phyloP scores from a whole-genome alignment of 257 asterid species.

The Linaria vulgaris region DNA sequence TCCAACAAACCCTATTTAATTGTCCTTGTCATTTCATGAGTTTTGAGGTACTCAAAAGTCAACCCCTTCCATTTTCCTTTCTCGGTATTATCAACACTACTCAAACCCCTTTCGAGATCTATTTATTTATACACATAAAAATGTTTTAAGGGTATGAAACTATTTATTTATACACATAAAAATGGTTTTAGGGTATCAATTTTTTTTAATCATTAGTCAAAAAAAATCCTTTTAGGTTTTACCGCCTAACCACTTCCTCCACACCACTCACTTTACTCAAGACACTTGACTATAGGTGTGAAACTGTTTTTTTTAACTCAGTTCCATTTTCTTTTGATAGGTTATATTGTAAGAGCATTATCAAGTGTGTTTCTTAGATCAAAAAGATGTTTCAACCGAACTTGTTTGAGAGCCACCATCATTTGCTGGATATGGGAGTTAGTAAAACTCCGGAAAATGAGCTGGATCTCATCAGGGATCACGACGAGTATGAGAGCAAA shows the following conservation, averaged over 20 bases:
- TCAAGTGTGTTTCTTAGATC: not conserved
- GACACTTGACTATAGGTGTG: no score
- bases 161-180: not conserved
- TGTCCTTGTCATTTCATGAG: slow-evolving; percentile 18
- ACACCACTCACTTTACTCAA: not conserved
- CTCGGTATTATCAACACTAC: slow-evolving; percentile 14
- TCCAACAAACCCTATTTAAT: slow-evolving; percentile 19
- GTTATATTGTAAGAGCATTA: slow-evolving; percentile 23
- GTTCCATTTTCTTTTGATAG: slow-evolving; percentile 10
- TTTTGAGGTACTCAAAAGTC: not conserved
- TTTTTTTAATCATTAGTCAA: not conserved
- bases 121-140: not conserved
- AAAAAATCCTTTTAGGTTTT: slow-evolving; percentile 14
- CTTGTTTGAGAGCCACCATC: slow-evolving; percentile 63
- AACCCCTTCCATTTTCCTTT: slow-evolving; percentile 14
- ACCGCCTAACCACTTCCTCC: not conserved
- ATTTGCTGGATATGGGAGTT: slow-evolving; percentile 54
- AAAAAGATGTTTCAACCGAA: slow-evolving; percentile 62
- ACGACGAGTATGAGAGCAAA: slow-evolving; percentile 63
- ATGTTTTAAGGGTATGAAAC: not conserved
- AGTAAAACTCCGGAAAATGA: slow-evolving; percentile 56
- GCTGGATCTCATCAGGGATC: slow-evolving; percentile 42
- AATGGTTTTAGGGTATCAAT: no score
- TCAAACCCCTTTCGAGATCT: slow-evolving; percentile 4
- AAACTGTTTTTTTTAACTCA: no score